Evolutionary conservation across 2,329 filamentous ascomycete genomes (phyloP), one percentile per base, ranked within the genome.

Genomic region (Rachicladosporium sp.): DNA sequence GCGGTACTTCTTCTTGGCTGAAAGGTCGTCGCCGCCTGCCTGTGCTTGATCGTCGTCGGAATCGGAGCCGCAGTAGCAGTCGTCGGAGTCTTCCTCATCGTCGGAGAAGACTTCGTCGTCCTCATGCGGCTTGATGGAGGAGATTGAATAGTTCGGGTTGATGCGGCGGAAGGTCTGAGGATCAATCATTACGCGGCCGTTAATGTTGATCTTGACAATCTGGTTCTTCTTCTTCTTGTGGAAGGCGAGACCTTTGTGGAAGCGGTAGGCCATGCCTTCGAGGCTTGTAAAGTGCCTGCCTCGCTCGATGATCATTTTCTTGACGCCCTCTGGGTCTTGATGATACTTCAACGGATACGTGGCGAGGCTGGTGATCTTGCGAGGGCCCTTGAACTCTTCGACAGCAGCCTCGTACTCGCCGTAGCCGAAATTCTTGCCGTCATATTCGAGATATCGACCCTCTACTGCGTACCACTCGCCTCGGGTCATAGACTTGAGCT

Each of bases 161-260:
- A 89, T 83, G 29, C 84, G 76, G 6, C 85, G 76, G 62, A 93
- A 87, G 33, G 82, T 83, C 3, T 77, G 77, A 0, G 85, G 77
- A 54, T 94, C 88, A 15, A 94, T 70, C 86, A 94, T 94, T 46
- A 93, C 73, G 23, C 88, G 78, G 11, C 86, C 82, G 46, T 87
- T 85, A 58, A 93, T 80, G 54, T 86, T 86, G 60, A 93, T 80
- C 58, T 86, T 89, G 55, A 82, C 65, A 10, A 84, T 66, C 43
- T 70, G 66, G 51, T 80, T 80, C 66, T 85, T 85, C 66, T 85
- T 85, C 59, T 82, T 80, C 66, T 89, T 93, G 66, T 78, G 76
- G 60, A 86, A 93, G 0, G 82, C 86, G 63, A 93, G 77, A 2
- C 87, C 87, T 40, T 88, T 80, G 58, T 88, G 83, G 52, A 76